Percentiles rank a stretch among this genome's conserved stretches.
These are phyloP conservation scores for Plasmodium reichenowi DNA, from an alignment of 169 alveolate species.

Conservation along the genomic window DNA sequence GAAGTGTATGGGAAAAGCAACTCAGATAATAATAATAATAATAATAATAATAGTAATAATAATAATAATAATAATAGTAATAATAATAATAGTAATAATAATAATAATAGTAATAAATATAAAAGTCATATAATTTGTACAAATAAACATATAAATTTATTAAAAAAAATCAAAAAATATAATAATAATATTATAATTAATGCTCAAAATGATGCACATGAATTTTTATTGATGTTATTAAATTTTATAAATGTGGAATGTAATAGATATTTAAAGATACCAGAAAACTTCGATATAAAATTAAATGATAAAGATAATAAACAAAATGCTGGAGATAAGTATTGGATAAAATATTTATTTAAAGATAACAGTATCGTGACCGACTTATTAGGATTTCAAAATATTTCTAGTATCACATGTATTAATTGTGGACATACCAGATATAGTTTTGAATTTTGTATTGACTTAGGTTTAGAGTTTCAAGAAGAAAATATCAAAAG, in stretches of 20 bases:
- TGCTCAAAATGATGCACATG: slow-evolving; percentile 77
- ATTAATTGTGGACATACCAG: slow-evolving; percentile 69
- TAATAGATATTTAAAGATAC: slow-evolving; percentile 39
- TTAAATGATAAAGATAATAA: slow-evolving; percentile 64
- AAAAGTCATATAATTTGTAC: slow-evolving; percentile 19
- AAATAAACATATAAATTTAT: slow-evolving; percentile 60
- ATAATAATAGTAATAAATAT: too few species aligned
- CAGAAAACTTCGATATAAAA: slow-evolving; percentile 35
- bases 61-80: too few species aligned
- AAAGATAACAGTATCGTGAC: slow-evolving; percentile 72
- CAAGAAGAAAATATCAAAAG: slow-evolving; percentile 50
- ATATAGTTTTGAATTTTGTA: slow-evolving; percentile 71
- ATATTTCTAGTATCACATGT: slow-evolving; percentile 68
- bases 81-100: too few species aligned
- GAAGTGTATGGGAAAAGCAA: slow-evolving; percentile 33
- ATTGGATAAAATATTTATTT: slow-evolving; percentile 68
- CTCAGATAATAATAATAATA: too few species aligned
- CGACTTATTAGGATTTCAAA: slow-evolving; percentile 73
- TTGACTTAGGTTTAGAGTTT: slow-evolving; percentile 69
- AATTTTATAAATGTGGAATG: slow-evolving; percentile 69
- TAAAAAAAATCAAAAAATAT: slow-evolving; percentile 64
- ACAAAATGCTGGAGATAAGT: slow-evolving; percentile 71
- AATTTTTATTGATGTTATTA: slow-evolving; percentile 41
- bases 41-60: too few species aligned
- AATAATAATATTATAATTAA: slow-evolving; percentile 37